Conservation (phyloP, 768 basidiomycete species). For the Suillus tomentosus region DNA sequence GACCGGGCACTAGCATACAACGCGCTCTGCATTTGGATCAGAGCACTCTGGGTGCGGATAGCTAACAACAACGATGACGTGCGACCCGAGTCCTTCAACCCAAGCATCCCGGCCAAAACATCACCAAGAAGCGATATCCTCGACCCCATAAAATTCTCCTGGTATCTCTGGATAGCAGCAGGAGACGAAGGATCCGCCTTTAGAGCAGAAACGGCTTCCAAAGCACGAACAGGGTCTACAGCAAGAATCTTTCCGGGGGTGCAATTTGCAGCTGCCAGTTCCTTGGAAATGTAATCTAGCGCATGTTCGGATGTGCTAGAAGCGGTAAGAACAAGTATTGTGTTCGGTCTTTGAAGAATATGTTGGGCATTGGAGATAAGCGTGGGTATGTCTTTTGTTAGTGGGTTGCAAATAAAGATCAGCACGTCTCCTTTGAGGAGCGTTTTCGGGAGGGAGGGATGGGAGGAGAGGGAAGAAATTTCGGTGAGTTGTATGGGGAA, state of each 20-base stretch:
- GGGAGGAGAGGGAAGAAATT: constrained; percentile 22
- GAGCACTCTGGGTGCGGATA: constrained; percentile 40
- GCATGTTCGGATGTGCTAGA: constrained; percentile 23
- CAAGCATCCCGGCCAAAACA: constrained; percentile 34
- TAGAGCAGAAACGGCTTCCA: constrained; percentile 52
- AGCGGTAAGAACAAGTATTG: constrained; percentile 46
- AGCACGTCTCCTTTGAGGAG: constrained; percentile 55
- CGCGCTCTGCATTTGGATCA: constrained; percentile 42
- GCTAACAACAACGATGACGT: constrained; percentile 15
- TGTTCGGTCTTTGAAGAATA: constrained; percentile 40
- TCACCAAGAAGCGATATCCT: constrained; percentile 51
- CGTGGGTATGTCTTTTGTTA: constrained; percentile 48
- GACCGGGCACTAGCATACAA: constrained; percentile 39
- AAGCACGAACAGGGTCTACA: constrained; percentile 61
- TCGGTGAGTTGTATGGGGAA: constrained; percentile 53
- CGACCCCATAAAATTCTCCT: constrained; percentile 61
- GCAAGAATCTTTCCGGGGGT: constrained; percentile 40
- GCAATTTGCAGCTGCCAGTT: constrained; percentile 26
- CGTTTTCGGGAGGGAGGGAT: constrained; percentile 19
- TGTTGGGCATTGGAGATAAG: constrained; percentile 30
- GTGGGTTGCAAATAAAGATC: constrained; percentile 64
- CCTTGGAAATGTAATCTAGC: constrained; percentile 22
- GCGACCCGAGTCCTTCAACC: constrained; percentile 7
- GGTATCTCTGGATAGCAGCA: constrained; percentile 61
- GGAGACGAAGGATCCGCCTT: constrained; percentile 47